A percentile compares a stretch with the other conserved stretches of the same genome.
Conservation (phyloP, 2,329 filamentous ascomycete genomes). For the Incumbomyces delicatus region DNA sequence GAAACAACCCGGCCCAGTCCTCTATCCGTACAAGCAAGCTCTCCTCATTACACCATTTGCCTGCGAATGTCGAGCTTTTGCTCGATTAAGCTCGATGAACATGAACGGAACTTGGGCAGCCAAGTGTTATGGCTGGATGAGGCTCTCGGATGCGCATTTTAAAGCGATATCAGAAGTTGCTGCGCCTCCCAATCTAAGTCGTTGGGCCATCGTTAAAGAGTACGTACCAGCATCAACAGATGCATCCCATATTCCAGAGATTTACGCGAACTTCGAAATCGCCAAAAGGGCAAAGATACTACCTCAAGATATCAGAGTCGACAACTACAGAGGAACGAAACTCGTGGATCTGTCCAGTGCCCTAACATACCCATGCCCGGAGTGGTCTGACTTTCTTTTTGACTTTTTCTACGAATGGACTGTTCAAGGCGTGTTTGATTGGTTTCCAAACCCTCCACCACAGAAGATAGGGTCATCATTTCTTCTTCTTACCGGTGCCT, state of each 20-base stretch:
- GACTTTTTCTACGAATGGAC: too few relatives aligned
- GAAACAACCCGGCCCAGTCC: slow-evolving; percentile 10
- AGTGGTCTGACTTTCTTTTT: not conserved
- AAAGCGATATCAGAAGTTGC: too few relatives aligned
- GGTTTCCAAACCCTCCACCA: too few relatives aligned
- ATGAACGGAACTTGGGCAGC: slow-evolving; percentile 8
- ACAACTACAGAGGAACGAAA: slow-evolving; percentile 11
- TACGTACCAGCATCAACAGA: slow-evolving; percentile 2
- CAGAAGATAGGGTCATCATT: too few relatives aligned
- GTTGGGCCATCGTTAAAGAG: slow-evolving; percentile 10
- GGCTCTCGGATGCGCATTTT: too few relatives aligned
- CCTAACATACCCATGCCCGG: slow-evolving; percentile 8
- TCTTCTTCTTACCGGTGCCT: too few relatives aligned
- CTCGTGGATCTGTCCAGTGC: slow-evolving; percentile 9
- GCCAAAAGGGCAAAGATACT: not conserved
- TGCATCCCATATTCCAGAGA: not conserved
- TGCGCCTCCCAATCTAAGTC: not conserved
- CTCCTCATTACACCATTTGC: slow-evolving; percentile 4
- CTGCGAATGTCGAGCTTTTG: slow-evolving; percentile 8
- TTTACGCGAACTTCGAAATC: slow-evolving; percentile 5
- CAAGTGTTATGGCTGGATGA: not conserved
- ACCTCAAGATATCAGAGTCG: slow-evolving; percentile 2
- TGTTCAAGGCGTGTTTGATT: too few relatives aligned
- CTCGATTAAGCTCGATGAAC: slow-evolving; percentile 6
- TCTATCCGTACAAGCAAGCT: slow-evolving; percentile 4